These are phyloP conservation scores for Penicillium freii DNA, from an alignment of 2,329 filamentous ascomycete genomes.

Conservation along the genomic window DNA sequence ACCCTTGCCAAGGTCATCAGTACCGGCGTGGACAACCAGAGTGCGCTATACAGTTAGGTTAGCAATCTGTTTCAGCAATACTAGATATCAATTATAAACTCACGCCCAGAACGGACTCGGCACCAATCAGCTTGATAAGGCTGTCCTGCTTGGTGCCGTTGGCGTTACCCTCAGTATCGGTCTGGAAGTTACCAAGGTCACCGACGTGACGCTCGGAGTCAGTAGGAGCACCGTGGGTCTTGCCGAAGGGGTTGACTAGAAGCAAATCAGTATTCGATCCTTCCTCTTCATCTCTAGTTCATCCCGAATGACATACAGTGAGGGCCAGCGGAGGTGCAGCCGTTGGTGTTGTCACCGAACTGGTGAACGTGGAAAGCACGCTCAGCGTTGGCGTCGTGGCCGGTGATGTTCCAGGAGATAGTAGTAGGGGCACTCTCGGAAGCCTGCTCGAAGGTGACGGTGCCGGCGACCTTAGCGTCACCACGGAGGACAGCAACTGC, in stretches of 20 bases:
- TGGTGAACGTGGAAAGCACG: conserved; percentile 98
- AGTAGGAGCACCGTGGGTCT: conserved; percentile 83
- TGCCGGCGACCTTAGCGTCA: conserved; percentile 93
- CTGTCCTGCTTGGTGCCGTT: conserved; percentile 77
- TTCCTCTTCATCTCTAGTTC: not conserved
- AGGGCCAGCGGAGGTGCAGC: conserved; percentile 95
- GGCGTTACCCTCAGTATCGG: conserved; percentile 86
- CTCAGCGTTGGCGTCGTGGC: conserved; percentile 91
- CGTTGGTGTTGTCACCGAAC: conserved; percentile 99
- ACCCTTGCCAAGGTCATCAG: conserved; percentile 93
- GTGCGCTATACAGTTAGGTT: conserved; percentile 64
- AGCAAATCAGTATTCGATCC: conserved; percentile 4
- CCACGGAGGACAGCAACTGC: conserved; percentile 94
- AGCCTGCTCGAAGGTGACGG: conserved; percentile 91
- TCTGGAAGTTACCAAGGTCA: conserved; percentile 96
- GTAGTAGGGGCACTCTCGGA: conserved; percentile 78
- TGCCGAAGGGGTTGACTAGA: conserved; percentile 89
- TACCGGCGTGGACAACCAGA: conserved; percentile 89
- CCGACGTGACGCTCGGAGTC: conserved; percentile 91
- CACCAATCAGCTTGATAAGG: conserved; percentile 91
- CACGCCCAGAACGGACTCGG: conserved; percentile 92
- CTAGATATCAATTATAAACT: conserved; percentile 26
- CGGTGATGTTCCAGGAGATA: conserved; percentile 87
- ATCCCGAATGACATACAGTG: conserved; percentile 68
- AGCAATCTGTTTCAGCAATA: conserved; percentile 5